A percentile compares a stretch with the other conserved stretches of the same genome.
Conservation (phyloP, 495 filamentous ascomycete species). For the Neurospora tetrasperma region DNA sequence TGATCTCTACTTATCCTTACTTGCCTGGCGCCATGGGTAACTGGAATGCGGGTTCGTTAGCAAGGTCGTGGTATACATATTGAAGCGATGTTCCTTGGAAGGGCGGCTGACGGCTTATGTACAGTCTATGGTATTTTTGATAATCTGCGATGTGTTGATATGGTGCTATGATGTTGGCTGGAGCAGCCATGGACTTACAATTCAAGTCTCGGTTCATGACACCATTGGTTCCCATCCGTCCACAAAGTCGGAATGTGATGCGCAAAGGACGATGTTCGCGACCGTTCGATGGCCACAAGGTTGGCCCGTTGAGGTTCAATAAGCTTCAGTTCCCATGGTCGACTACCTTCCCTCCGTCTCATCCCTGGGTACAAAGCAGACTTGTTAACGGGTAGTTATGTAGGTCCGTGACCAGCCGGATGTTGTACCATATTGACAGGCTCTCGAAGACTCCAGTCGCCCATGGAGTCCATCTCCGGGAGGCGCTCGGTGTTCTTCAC, state of each 20-base stretch:
- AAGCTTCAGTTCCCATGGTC: background rate
- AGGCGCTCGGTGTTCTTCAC: background rate
- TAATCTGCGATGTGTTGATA: background rate
- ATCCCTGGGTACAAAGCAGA: background rate
- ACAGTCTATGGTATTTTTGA: background rate
- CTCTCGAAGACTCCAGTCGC: background rate
- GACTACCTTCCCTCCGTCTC: background rate
- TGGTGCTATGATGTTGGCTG: background rate
- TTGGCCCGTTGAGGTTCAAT: background rate
- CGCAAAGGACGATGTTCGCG: background rate
- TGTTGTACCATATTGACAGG: background rate
- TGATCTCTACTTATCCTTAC: background rate
- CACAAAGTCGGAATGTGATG: background rate
- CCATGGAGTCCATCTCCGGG: background rate
- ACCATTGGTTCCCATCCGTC: background rate
- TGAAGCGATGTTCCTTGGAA: background rate
- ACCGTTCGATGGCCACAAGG: background rate
- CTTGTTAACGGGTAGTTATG: background rate
- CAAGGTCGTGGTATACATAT: background rate
- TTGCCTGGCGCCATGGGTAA: background rate
- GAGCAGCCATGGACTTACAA: background rate
- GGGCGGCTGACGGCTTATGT: background rate
- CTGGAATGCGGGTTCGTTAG: background rate
- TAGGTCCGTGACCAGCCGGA: background rate
- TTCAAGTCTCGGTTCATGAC: background rate